Conservation (phyloP, 2,329 filamentous ascomycete species). For the Phaeophleospora eucalypticola region DNA sequence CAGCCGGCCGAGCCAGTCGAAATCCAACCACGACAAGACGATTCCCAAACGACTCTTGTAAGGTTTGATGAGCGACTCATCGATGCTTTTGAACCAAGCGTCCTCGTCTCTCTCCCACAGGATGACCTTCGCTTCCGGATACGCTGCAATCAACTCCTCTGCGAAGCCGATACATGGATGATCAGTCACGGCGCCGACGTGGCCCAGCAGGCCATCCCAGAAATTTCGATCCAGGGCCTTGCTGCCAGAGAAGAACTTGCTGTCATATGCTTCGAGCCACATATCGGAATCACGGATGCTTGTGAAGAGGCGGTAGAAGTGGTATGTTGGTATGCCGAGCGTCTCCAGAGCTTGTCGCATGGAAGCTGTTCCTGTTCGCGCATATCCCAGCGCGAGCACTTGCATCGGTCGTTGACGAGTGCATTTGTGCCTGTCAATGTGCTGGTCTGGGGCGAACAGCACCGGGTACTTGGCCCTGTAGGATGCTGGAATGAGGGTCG, state of each 20-base stretch:
- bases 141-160: conserved; percentile 31
- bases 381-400: conserved; percentile 3
- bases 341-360: conserved; percentile 4
- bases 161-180: conserved; percentile 8
- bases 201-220: conserved; percentile 1
- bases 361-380: conserved; percentile 3
- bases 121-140: conserved; percentile 26
- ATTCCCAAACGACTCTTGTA: background rate
- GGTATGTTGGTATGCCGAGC: conserved; percentile 4
- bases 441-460: conserved; percentile 41
- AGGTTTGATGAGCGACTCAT: background rate
- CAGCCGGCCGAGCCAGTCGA: background rate
- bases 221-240: conserved; percentile 7
- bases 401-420: conserved; percentile 34
- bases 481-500: background rate
- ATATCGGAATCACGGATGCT: conserved; percentile 2
- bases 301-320: conserved; percentile 1
- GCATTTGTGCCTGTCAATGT: conserved; percentile 60
- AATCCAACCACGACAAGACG: background rate
- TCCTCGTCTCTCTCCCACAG: conserved; percentile 19
- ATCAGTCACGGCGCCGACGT: conserved; percentile 1
- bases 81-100: conserved; percentile 5
- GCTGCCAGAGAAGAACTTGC: conserved; percentile 32
- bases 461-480: background rate
- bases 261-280: conserved; percentile 3